A percentile compares a stretch with the other conserved stretches of the same genome.
These are phyloP conservation scores for Rasamsonia emersonii DNA, from an alignment of 2,329 filamentous ascomycete genomes.

Conservation along the genomic window DNA sequence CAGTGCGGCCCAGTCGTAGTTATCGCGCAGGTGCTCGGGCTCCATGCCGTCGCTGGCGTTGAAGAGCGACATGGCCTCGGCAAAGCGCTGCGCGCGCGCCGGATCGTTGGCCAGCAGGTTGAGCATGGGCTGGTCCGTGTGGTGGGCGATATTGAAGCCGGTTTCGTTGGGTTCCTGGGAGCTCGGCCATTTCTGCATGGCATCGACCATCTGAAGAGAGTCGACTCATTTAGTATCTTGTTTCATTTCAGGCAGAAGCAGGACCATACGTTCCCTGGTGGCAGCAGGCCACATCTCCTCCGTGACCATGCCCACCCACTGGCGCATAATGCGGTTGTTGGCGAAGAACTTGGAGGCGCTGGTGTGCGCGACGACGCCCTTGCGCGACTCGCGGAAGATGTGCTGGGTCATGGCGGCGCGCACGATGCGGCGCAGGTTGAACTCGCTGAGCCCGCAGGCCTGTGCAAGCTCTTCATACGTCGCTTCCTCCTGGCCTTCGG, in stretches of 20 bases:
- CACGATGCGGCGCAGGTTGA: conserved; percentile 3
- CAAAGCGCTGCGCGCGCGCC: conserved; percentile 5
- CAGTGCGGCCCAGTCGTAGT: conserved; percentile 2
- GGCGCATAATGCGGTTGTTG: conserved; percentile 1
- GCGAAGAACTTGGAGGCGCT: conserved; percentile 5
- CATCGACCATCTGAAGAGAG: conserved; percentile 1
- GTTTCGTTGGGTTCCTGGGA: conserved; percentile 6
- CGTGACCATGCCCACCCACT: conserved; percentile 6
- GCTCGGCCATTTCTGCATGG: conserved; percentile 6
- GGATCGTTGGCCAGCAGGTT: conserved; percentile 2
- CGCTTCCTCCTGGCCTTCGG: conserved; percentile 2
- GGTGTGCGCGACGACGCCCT: conserved; percentile 7
- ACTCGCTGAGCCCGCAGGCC: conserved; percentile 1
- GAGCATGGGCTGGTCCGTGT: conserved; percentile 3
- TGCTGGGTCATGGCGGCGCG: conserved; percentile 6
- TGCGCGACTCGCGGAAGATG: conserved; percentile 4
- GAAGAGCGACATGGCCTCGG: conserved; percentile 6
- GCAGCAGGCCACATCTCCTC: conserved; percentile 8
- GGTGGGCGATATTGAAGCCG: conserved; percentile 5
- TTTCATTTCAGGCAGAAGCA: not conserved
- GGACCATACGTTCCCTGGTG: not conserved
- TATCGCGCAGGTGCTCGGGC: conserved; percentile 3
- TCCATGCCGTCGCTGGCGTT: conserved; percentile 1
- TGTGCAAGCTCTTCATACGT: conserved; percentile 6
- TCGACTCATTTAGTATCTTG: conserved; percentile 1